Percentiles rank a stretch among this genome's conserved stretches.
phyloP scores from a whole-genome alignment of 2,329 filamentous ascomycete species.

The Coniella lustricola region DNA sequence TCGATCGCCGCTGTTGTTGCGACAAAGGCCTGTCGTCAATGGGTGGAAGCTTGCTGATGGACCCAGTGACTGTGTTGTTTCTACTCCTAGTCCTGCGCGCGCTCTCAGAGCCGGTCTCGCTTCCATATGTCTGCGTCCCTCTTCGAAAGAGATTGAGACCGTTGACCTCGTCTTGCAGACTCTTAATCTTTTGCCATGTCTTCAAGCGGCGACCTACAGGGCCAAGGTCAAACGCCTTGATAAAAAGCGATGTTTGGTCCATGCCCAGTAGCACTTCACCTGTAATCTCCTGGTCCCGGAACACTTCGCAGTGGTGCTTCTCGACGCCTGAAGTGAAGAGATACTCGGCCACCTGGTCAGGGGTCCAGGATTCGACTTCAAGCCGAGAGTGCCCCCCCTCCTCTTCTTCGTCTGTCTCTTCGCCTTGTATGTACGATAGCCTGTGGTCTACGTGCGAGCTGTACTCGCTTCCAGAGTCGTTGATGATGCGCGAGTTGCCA shows the following conservation, averaged over 20 bases:
- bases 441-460: constrained; percentile 71
- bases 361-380: constrained; percentile 74
- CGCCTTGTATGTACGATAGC: constrained; percentile 84
- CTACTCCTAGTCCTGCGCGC: constrained; percentile 44
- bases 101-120: constrained; percentile 52
- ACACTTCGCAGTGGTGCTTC: constrained; percentile 85
- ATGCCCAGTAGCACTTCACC: constrained; percentile 90
- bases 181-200: constrained; percentile 95
- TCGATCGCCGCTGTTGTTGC: constrained; percentile 41
- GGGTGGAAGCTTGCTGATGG: constrained; percentile 33
- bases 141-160: constrained; percentile 40
- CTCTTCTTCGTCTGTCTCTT: constrained; percentile 93
- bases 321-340: constrained; percentile 81
- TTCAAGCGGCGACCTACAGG: constrained; percentile 84
- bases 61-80: constrained; percentile 50
- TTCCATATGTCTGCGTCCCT: constrained; percentile 50
- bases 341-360: constrained; percentile 80
- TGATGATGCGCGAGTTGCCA: constrained; percentile 46
- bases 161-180: constrained; percentile 79
- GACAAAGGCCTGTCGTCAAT: constrained; percentile 40
- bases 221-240: constrained; percentile 91
- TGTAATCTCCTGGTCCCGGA: constrained; percentile 90
- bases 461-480: constrained; percentile 85
- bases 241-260: constrained; percentile 90
- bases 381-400: constrained; percentile 57